These are phyloP conservation scores for Parasitella parasitica DNA, from an alignment of 371 early-diverging fungal genomes.

Conservation along the genomic window DNA sequence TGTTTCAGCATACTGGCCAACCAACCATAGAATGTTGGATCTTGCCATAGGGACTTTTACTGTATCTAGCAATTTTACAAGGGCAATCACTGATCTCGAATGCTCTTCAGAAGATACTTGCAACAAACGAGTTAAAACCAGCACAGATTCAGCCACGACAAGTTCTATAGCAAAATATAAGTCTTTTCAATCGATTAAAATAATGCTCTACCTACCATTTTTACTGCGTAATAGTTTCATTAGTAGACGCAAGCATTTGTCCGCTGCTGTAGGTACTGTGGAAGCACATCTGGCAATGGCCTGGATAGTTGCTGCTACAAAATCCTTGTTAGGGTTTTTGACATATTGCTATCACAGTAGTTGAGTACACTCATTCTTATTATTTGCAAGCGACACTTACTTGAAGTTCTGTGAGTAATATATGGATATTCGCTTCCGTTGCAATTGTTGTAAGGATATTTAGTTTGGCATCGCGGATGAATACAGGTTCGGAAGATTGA, in stretches of 20 bases:
- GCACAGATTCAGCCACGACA: constrained; percentile 78
- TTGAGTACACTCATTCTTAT: neutral
- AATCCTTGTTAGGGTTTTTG: constrained; percentile 67
- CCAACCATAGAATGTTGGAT: constrained; percentile 83
- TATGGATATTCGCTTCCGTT: constrained; percentile 58
- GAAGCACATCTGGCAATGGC: constrained; percentile 72
- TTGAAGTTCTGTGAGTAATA: constrained; percentile 51
- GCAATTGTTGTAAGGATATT: constrained; percentile 78
- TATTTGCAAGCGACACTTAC: too few relatives aligned
- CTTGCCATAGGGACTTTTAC: constrained; percentile 67
- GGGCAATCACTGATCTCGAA: constrained; percentile 58
- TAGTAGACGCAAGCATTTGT: constrained; percentile 58
- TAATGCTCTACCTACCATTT: constrained; percentile 55
- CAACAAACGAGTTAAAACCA: constrained; percentile 73
- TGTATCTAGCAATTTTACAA: constrained; percentile 66
- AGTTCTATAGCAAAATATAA: constrained; percentile 49
- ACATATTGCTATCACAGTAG: constrained; percentile 62
- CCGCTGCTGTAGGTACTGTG: constrained; percentile 61
- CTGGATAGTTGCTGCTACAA: constrained; percentile 72
- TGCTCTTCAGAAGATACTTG: constrained; percentile 57
- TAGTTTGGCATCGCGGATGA: constrained; percentile 80
- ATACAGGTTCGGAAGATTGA: constrained; percentile 74
- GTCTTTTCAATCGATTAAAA: neutral
- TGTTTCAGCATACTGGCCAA: constrained; percentile 73
- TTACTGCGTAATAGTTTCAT: constrained; percentile 69